Conservation (phyloP, 2,329 filamentous ascomycete genomes). For the Apiospora arundinis region DNA sequence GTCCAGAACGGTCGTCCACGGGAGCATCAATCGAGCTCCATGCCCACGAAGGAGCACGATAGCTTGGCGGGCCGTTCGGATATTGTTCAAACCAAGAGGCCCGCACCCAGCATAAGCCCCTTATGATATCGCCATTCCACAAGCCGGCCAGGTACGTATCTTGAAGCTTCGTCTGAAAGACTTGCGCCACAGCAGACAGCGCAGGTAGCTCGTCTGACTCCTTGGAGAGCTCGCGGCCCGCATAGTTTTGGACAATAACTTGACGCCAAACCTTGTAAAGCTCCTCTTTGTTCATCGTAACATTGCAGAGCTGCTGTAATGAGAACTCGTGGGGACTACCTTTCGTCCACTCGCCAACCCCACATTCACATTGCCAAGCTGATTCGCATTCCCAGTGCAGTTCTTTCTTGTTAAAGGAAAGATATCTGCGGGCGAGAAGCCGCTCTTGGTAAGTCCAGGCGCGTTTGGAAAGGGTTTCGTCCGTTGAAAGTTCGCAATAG, state of each 20-base stretch:
- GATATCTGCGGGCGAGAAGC: background rate
- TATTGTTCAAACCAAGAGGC: background rate
- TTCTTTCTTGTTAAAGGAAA: background rate
- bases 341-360: background rate
- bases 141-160: background rate
- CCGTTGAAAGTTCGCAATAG: background rate
- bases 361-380: background rate
- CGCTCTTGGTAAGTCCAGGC: slow-evolving; percentile 14
- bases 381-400: slow-evolving; percentile 14
- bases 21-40: background rate
- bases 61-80: too few relatives aligned
- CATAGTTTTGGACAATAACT: background rate
- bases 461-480: background rate
- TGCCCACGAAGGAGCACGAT: background rate
- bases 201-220: background rate
- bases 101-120: background rate
- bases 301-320: background rate
- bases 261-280: background rate
- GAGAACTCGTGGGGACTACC: background rate
- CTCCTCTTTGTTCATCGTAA: background rate
- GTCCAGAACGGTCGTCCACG: too few relatives aligned
- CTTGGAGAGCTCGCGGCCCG: background rate
- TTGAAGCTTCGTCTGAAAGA: background rate
- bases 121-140: background rate
- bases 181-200: background rate